Conservation (phyloP, 2,329 filamentous ascomycete genomes). For the Westerdykella ornata region DNA sequence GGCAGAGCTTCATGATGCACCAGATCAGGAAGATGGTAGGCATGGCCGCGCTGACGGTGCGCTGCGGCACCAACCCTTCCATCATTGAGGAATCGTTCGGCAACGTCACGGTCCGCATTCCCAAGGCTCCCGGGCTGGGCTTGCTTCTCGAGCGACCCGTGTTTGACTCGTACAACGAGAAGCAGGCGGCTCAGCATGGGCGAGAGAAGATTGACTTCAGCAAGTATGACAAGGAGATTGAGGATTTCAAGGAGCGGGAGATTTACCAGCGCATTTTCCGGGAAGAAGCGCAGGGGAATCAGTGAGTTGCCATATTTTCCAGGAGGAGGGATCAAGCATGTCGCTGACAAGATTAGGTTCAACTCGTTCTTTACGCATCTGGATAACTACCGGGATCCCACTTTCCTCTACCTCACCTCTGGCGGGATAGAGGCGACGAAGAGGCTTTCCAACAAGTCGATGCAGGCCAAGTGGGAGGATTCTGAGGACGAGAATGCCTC, state of each 20-base stretch:
- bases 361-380: constrained; percentile 47
- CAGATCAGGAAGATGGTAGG: constrained; percentile 99
- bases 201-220: constrained; percentile 70
- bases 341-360: constrained; percentile 31
- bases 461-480: constrained; percentile 24
- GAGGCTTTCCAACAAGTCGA: constrained; percentile 24
- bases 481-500: constrained; percentile 33
- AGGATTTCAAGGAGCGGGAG: constrained; percentile 82
- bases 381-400: constrained; percentile 45
- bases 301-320: constrained; percentile 54
- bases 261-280: constrained; percentile 91
- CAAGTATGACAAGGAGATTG: constrained; percentile 69
- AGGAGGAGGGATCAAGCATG: neutral
- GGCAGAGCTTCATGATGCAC: constrained; percentile 99
- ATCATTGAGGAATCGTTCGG: constrained; percentile 71
- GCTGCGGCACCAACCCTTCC: constrained; percentile 68
- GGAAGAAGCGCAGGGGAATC: constrained; percentile 79
- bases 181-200: constrained; percentile 57
- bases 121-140: constrained; percentile 86
- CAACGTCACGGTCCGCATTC: constrained; percentile 69
- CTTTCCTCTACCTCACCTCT: constrained; percentile 47
- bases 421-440: constrained; percentile 43
- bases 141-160: constrained; percentile 84
- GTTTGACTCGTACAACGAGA: constrained; percentile 81
- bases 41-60: constrained; percentile 76